phyloP scores from a whole-genome alignment of 139 green algal species.

The Micractinium sp. region DNA sequence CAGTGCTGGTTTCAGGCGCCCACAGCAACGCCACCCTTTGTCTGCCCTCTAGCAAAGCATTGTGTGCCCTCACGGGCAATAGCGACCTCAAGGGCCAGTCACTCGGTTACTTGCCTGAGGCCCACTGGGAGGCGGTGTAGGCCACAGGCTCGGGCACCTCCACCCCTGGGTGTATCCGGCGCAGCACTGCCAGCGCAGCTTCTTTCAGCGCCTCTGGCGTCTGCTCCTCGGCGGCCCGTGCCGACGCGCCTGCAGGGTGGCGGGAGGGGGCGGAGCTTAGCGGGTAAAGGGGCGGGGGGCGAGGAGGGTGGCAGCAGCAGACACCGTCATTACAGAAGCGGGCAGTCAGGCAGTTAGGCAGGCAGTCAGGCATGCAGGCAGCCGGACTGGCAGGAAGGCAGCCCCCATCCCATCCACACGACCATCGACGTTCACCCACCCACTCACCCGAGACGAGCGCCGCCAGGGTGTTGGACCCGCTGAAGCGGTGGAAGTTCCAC shows the following conservation, averaged over 20 bases:
- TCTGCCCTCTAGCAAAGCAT: no score
- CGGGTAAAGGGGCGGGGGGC: no score
- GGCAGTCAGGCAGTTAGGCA: no score
- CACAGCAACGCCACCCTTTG: no score
- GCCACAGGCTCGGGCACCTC: slow-evolving; percentile 57
- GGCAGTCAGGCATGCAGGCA: no score
- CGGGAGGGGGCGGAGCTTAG: background rate
- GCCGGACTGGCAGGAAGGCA: no score
- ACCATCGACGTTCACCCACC: no score
- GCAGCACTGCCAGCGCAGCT: slow-evolving; percentile 58
- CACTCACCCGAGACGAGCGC: slow-evolving; percentile 62
- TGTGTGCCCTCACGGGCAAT: no score
- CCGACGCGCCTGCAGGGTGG: background rate
- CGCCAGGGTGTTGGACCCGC: slow-evolving; percentile 53
- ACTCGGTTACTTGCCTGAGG: slow-evolving; percentile 11
- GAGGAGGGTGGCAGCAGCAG: background rate
- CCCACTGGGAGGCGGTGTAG: slow-evolving; percentile 59
- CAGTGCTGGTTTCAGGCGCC: no score
- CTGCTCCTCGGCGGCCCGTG: slow-evolving; percentile 32
- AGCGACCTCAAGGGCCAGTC: no score
- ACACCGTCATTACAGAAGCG: background rate
- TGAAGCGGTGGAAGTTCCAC: slow-evolving; percentile 82
- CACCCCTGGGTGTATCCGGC: slow-evolving; percentile 38
- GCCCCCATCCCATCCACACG: no score
- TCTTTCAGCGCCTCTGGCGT: slow-evolving; percentile 35